Evolutionary conservation across 2,329 filamentous ascomycete species (phyloP).

Genomic region (Trichothecium roseum): DNA sequence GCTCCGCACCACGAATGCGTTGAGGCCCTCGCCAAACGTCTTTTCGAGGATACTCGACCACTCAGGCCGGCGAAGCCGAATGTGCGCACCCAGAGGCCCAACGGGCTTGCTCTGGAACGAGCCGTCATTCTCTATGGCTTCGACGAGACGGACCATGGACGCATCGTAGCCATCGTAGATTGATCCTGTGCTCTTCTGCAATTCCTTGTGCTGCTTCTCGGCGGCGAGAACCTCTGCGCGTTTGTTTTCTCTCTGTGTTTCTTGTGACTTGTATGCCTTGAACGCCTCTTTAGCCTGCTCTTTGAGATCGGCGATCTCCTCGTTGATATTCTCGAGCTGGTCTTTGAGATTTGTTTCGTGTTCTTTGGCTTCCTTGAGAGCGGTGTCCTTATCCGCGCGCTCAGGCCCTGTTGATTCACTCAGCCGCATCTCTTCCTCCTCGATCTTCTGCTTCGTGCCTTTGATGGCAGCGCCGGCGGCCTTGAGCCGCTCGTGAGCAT

Average conservation of each 20-base stretch:
- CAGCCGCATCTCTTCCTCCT: constrained; percentile 50
- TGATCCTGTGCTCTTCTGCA: constrained; percentile 45
- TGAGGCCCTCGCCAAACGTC: constrained; percentile 58
- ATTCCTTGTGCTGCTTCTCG: constrained; percentile 33
- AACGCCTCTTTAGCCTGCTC: constrained; percentile 20
- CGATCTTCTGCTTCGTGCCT: constrained; percentile 26
- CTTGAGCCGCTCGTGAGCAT: constrained; percentile 49
- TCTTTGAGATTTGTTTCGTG: constrained; percentile 15
- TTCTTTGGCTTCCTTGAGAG: constrained; percentile 23
- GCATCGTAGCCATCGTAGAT: constrained; percentile 54
- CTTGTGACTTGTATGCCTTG: constrained; percentile 7
- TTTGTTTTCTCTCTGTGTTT: constrained; percentile 28
- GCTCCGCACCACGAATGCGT: constrained; percentile 71
- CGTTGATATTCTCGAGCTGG: constrained; percentile 15
- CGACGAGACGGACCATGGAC: constrained; percentile 53
- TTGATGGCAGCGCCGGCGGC: constrained; percentile 35
- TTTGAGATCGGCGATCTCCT: constrained; percentile 22
- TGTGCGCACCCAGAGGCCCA: constrained; percentile 71
- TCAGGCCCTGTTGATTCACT: constrained; percentile 59
- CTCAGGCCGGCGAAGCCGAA: constrained; percentile 65
- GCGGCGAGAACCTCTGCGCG: constrained; percentile 41
- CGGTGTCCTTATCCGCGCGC: constrained; percentile 51
- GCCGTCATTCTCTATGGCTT: constrained; percentile 56
- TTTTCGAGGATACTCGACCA: constrained; percentile 81
- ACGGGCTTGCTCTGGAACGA: constrained; percentile 63